These are phyloP conservation scores for Blastocystis sp. DNA, from an alignment of 352 stramenopile genomes.

Conservation along the genomic window DNA sequence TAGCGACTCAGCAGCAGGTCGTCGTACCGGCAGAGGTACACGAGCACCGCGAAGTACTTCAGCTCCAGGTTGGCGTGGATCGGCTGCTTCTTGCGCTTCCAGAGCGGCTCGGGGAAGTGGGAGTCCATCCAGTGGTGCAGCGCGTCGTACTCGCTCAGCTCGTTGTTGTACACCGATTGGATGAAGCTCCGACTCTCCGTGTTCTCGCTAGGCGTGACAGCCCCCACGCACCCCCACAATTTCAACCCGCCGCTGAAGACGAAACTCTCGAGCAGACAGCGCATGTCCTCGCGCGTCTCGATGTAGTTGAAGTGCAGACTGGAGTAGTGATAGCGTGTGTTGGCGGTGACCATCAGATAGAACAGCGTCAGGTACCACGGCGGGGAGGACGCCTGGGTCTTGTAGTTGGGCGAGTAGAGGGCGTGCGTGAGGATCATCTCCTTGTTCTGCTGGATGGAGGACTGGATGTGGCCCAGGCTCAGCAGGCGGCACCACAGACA, in stretches of 20 bases:
- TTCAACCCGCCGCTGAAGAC: slow-evolving; percentile 36
- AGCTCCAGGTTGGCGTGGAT: slow-evolving; percentile 34
- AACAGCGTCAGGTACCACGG: slow-evolving; percentile 30
- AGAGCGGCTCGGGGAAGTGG: slow-evolving; percentile 51
- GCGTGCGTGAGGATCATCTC: background rate
- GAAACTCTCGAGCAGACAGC: slow-evolving; percentile 62
- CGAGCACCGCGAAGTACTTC: slow-evolving; percentile 10
- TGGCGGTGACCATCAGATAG: slow-evolving; percentile 27
- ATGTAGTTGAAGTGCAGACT: slow-evolving; percentile 42
- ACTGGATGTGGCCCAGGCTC: background rate
- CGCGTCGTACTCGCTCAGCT: slow-evolving; percentile 12
- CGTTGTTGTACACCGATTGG: slow-evolving; percentile 21
- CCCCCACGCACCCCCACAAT: background rate
- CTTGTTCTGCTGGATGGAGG: slow-evolving; percentile 32
- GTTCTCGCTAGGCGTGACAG: background rate
- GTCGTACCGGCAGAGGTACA: slow-evolving; percentile 35
- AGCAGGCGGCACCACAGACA: background rate
- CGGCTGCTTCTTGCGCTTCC: slow-evolving; percentile 46
- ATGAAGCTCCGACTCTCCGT: background rate
- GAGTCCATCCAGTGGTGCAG: slow-evolving; percentile 55
- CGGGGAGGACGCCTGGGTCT: background rate
- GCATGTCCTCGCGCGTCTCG: slow-evolving; percentile 28
- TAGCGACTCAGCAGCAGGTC: background rate
- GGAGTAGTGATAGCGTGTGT: slow-evolving; percentile 52
- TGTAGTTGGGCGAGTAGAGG: slow-evolving; percentile 7